These are phyloP conservation scores for Malus hybrid DNA, from an alignment of 331 rosid species.

Conservation along the genomic window DNA sequence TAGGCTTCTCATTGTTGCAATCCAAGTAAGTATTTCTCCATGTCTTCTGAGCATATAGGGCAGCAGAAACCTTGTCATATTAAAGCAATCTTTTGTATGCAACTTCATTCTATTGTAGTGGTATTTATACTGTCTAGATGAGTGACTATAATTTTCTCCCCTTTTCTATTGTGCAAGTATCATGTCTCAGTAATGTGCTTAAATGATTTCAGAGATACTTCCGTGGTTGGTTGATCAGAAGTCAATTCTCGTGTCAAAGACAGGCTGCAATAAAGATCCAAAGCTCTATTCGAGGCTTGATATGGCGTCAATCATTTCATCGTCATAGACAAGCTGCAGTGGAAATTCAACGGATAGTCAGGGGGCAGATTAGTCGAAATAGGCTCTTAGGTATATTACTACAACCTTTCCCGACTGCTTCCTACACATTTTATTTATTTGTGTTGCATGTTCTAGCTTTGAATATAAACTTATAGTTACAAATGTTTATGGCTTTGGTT, in stretches of 20 bases:
- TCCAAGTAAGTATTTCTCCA: constrained; percentile 57
- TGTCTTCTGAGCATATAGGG: not conserved
- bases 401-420: not conserved
- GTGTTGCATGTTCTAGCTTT: not conserved
- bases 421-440: not conserved
- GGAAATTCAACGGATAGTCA: constrained; percentile 59
- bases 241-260: constrained; percentile 38
- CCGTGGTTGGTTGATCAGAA: constrained; percentile 61
- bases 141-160: not conserved
- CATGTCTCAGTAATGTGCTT: constrained; percentile 7
- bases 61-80: not conserved
- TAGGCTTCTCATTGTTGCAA: constrained; percentile 41
- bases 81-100: constrained; percentile 7
- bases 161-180: not conserved
- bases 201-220: constrained; percentile 46
- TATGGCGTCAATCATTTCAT: constrained; percentile 32
- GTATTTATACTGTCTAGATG: not conserved
- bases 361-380: constrained; percentile 58
- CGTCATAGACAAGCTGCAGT: constrained; percentile 41
- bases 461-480: not conserved
- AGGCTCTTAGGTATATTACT: constrained; percentile 52
- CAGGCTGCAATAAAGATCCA: constrained; percentile 54
- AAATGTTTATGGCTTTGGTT: constrained; percentile 3
- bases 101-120: not conserved
- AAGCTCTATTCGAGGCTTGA: constrained; percentile 37